phyloP scores from a whole-genome alignment of 331 rosid species.

The Stylosanthes scabra region DNA sequence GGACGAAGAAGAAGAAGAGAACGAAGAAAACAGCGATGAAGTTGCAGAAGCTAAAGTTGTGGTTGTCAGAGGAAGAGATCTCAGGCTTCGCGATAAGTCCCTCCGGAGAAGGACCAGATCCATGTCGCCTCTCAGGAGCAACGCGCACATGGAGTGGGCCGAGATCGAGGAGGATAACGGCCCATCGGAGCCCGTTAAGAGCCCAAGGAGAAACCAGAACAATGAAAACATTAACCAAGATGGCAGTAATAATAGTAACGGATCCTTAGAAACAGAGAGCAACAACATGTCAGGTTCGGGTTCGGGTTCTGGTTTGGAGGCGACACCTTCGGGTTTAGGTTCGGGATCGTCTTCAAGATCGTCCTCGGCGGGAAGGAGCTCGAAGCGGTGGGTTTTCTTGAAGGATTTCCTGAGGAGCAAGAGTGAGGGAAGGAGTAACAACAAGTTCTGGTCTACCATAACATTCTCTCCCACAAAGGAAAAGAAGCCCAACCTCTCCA shows the following conservation, averaged over 20 bases:
- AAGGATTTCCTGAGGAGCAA: constrained; percentile 96
- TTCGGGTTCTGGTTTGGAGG: constrained; percentile 46
- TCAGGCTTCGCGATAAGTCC: constrained; percentile 69
- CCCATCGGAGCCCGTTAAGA: background rate
- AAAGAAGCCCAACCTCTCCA: constrained; percentile 48
- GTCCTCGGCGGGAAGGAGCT: constrained; percentile 92
- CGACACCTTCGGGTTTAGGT: constrained; percentile 41
- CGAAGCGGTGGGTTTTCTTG: constrained; percentile 85
- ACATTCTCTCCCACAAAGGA: constrained; percentile 71
- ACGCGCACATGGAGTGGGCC: constrained; percentile 56
- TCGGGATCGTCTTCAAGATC: constrained; percentile 92
- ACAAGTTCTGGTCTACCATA: constrained; percentile 88
- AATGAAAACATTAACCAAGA: background rate
- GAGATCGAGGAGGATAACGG: constrained; percentile 48
- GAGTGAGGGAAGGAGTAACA: constrained; percentile 93
- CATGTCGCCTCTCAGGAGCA: constrained; percentile 78
- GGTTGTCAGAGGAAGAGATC: constrained; percentile 83
- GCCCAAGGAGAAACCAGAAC: background rate
- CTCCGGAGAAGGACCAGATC: constrained; percentile 92
- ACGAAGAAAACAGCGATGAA: constrained; percentile 46
- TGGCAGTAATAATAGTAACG: background rate
- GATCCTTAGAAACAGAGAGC: constrained; percentile 42
- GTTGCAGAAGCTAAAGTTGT: constrained; percentile 33
- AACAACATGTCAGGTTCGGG: constrained; percentile 54
- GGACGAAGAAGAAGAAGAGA: constrained; percentile 59